Evolutionary conservation across 306 rosid species (phyloP).

Genomic region (Canavalia ensiformis): DNA sequence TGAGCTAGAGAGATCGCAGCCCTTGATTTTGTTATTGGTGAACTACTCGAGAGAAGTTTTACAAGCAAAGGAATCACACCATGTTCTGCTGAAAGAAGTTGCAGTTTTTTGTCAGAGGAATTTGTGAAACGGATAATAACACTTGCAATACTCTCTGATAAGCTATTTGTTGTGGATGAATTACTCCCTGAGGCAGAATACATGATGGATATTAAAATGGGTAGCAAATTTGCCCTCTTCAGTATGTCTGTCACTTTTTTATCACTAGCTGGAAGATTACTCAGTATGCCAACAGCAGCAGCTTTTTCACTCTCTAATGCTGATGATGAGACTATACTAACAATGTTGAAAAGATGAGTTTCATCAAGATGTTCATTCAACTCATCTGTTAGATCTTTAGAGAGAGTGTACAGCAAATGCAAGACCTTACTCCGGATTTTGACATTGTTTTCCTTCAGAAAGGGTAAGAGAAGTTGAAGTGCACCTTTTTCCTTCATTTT

Average conservation of each 20-base stretch:
- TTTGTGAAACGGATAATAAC: slow-evolving; percentile 72
- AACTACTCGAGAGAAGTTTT: slow-evolving; percentile 70
- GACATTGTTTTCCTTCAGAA: slow-evolving; percentile 66
- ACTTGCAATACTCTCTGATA: slow-evolving; percentile 65
- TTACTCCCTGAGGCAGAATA: slow-evolving; percentile 55
- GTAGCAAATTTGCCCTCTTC: slow-evolving; percentile 66
- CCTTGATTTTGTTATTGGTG: slow-evolving; percentile 63
- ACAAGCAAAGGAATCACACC: slow-evolving; percentile 85
- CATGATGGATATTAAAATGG: slow-evolving; percentile 64
- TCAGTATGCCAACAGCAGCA: slow-evolving; percentile 74
- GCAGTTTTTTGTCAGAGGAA: slow-evolving; percentile 80
- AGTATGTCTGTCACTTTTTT: slow-evolving; percentile 72
- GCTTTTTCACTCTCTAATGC: slow-evolving; percentile 66
- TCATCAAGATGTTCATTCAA: slow-evolving; percentile 77
- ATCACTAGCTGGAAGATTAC: slow-evolving; percentile 72
- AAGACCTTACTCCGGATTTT: slow-evolving; percentile 66
- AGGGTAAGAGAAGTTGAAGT: slow-evolving; percentile 79
- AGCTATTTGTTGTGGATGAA: slow-evolving; percentile 44
- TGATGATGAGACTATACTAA: slow-evolving; percentile 64
- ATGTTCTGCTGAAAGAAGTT: slow-evolving; percentile 72
- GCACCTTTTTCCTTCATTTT: slow-evolving; percentile 87
- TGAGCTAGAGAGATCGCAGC: slow-evolving; percentile 90
- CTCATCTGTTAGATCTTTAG: slow-evolving; percentile 75
- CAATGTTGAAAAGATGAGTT: slow-evolving; percentile 57
- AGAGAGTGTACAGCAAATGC: slow-evolving; percentile 71